Percentiles rank a stretch among this genome's conserved stretches.
phyloP scores from a whole-genome alignment of 2,329 filamentous ascomycete genomes.

The Aspergillus vadensis region DNA sequence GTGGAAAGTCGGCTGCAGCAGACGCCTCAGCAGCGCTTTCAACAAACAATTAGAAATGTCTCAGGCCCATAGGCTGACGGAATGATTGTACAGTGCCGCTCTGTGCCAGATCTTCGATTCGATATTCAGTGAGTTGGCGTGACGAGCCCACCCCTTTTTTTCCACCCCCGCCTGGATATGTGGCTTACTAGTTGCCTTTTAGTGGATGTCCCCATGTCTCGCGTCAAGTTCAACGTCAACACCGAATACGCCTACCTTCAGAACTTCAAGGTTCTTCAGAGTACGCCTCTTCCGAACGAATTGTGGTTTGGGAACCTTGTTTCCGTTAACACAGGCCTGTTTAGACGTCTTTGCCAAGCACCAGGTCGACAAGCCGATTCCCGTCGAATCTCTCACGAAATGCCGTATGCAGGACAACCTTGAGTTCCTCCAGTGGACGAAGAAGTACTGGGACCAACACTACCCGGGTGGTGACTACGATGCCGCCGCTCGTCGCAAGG shows the following conservation, averaged over 20 bases:
- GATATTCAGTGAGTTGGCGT: slow-evolving; percentile 70
- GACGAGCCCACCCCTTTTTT: not conserved
- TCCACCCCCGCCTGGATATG: not conserved
- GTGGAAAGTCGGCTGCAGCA: not conserved
- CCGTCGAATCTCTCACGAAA: slow-evolving; percentile 85
- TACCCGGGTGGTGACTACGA: slow-evolving; percentile 98
- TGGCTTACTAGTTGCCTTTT: slow-evolving; percentile 13
- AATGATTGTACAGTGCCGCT: slow-evolving; percentile 66
- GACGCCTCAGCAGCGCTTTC: not conserved
- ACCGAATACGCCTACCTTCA: slow-evolving; percentile 96
- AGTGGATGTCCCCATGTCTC: slow-evolving; percentile 89
- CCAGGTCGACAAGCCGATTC: slow-evolving; percentile 83
- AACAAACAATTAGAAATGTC: not conserved
- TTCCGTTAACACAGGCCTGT: slow-evolving; percentile 8
- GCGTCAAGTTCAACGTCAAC: slow-evolving; percentile 98
- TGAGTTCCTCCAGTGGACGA: slow-evolving; percentile 96
- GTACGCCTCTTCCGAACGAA: slow-evolving; percentile 56
- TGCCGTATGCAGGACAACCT: slow-evolving; percentile 99
- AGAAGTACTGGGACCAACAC: slow-evolving; percentile 97
- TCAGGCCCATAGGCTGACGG: slow-evolving; percentile 12
- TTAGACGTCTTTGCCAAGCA: slow-evolving; percentile 79
- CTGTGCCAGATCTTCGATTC: slow-evolving; percentile 98
- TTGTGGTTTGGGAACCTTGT: not conserved
- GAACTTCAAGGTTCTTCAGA: slow-evolving; percentile 98
- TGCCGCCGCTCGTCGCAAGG: slow-evolving; percentile 81